A percentile compares a stretch with the other conserved stretches of the same genome.
phyloP scores from a whole-genome alignment of 129 eudicot genomes.

The Chrysanthemum makinoi region DNA sequence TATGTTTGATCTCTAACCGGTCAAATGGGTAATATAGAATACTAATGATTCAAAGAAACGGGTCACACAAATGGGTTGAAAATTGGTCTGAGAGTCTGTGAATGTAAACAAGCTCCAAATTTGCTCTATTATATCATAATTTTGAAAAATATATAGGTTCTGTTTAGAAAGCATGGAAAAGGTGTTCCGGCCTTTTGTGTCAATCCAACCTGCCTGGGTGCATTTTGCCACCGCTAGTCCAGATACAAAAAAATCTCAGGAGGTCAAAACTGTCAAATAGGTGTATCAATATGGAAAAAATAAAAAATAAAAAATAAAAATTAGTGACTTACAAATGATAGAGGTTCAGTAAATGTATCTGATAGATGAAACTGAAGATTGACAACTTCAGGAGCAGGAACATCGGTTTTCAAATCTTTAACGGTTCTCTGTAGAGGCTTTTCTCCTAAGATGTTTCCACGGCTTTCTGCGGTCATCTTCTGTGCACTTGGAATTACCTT shows the following conservation, averaged over 20 bases:
- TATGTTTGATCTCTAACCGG: not conserved
- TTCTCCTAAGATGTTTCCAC: conserved; percentile 90
- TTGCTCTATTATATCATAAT: too few species aligned
- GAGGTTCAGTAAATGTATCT: conserved; percentile 89
- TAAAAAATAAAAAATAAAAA: not conserved
- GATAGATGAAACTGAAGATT: conserved; percentile 70
- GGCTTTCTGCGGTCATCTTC: conserved; percentile 88
- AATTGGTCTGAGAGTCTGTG: not conserved
- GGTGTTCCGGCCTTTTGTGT: not conserved
- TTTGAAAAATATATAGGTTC: too few species aligned
- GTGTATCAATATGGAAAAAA: not conserved
- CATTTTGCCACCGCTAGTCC: conserved; percentile 12
- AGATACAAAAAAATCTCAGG: conserved; percentile 18
- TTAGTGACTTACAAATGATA: conserved; percentile 60
- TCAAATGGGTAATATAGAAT: not conserved
- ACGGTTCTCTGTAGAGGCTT: conserved; percentile 70
- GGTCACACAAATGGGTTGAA: not conserved
- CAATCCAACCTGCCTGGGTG: not conserved
- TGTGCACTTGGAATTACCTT: conserved; percentile 40
- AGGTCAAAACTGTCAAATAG: not conserved
- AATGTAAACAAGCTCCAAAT: not conserved
- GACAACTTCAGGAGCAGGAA: conserved; percentile 38
- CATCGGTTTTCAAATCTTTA: conserved; percentile 43
- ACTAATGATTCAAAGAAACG: not conserved
- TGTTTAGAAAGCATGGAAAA: too few species aligned